Evolutionary conservation across 352 stramenopile genomes (phyloP), one percentile per base, ranked within the genome.

Genomic region (Globisporangium ultimum): DNA sequence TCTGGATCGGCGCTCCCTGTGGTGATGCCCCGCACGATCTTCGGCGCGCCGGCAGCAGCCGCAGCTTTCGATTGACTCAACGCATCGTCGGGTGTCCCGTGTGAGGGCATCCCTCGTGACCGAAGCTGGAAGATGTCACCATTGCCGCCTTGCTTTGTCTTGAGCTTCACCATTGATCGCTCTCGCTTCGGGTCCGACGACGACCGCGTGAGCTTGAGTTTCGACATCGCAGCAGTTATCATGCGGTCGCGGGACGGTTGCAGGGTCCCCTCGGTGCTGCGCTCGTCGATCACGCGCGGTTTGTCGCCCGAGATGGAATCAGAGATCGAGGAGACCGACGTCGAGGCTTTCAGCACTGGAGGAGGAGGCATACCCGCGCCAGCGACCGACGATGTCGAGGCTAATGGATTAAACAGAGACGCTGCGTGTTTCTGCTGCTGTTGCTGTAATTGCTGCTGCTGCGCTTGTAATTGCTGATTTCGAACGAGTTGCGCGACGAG

Each of bases 151-250:
- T 73, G 70, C 32, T 89, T 88, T 3, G 69, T 76, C 43, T 84
- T 84, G 36, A 81, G 66, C 41, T 88, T 87, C 12, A 86, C 62
- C 59, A 80, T 77, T 11, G 79, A 87, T 21, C 72, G 61, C 52
- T 93, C 78, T 46, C 78, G 80, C 54, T 91, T 91, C 5, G 81
- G 80, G 36, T 93, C 83, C 0, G 81, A 92, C 4, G 81, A 89
- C 13, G 78, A 90, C n/a, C 85, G 73, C 8, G 76, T 66, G 12
- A 95, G 61, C 24, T 83, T 81, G 22, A 91, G 70, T 53, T 89
- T 89, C 11, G 70, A 59, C 71, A 87, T 66, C 34, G 79, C 74
- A n/a, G 79, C 67, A 1, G 76, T 72, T n/a, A 82, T 64, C 59
- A 73, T 72, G 15, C 66, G 12, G 41, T 55, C 20, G 46, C 55